Percentiles rank a stretch among this genome's conserved stretches.
These are phyloP conservation scores for Penicillium sp. DNA, from an alignment of 2,329 filamentous ascomycete genomes.

Conservation along the genomic window DNA sequence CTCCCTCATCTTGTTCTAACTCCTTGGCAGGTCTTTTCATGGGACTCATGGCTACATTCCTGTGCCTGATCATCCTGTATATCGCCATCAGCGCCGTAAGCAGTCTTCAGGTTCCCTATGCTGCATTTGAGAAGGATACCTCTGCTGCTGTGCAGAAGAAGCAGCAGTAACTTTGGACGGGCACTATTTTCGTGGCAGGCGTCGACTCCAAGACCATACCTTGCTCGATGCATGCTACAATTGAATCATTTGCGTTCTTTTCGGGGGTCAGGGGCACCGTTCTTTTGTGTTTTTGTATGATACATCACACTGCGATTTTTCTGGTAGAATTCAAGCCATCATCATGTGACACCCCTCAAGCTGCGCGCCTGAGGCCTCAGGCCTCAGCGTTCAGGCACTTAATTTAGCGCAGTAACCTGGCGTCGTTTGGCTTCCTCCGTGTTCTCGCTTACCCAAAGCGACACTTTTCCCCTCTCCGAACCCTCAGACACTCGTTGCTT, in stretches of 20 bases:
- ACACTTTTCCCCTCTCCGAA: conserved; percentile 6
- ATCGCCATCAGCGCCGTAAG: conserved; percentile 77
- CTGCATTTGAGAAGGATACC: conserved; percentile 95
- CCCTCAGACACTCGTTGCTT: conserved; percentile 15
- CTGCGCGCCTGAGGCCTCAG: conserved; percentile 7
- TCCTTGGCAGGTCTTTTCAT: conserved; percentile 77
- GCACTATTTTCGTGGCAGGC: conserved; percentile 10
- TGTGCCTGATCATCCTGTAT: conserved; percentile 78
- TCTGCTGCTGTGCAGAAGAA: conserved; percentile 88
- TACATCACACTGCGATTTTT: conserved; percentile 32
- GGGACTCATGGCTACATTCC: conserved; percentile 71
- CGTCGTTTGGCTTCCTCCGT: conserved; percentile 22
- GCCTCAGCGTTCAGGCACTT: conserved; percentile 19
- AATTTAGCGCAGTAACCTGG: conserved; percentile 26
- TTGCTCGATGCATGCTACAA: conserved; percentile 24
- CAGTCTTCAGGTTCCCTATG: conserved; percentile 88
- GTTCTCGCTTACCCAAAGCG: conserved; percentile 24
- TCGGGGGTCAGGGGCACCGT: conserved; percentile 19
- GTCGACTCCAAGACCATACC: conserved; percentile 14
- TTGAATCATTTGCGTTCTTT: conserved; percentile 17
- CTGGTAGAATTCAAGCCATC: conserved; percentile 25
- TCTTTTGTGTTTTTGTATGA: conserved; percentile 30
- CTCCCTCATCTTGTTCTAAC: conserved; percentile 20
- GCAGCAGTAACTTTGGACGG: conserved; percentile 57
- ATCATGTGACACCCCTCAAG: conserved; percentile 31